These are phyloP conservation scores for Trebouxiophyceae sp. DNA, from an alignment of 163 green algal species.

Conservation along the genomic window DNA sequence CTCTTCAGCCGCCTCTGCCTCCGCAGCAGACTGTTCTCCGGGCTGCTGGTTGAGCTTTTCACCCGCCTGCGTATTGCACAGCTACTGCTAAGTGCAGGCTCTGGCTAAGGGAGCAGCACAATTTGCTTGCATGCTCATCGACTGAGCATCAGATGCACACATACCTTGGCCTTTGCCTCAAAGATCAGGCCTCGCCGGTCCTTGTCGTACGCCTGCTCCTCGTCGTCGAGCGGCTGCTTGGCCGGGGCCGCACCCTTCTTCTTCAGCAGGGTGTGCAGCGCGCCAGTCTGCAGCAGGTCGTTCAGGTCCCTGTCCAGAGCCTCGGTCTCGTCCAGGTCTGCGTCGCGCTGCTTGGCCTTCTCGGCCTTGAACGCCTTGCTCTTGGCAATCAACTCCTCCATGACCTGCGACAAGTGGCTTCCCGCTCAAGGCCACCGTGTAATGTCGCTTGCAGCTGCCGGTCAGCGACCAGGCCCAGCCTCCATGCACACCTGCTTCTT, in stretches of 20 bases:
- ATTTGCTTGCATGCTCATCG: no score
- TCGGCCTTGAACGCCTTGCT: slow-evolving; percentile 80
- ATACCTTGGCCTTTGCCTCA: slow-evolving; percentile 53
- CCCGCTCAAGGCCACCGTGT: neutral
- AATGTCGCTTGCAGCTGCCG: neutral
- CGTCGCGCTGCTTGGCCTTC: slow-evolving; percentile 74
- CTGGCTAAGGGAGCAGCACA: no score
- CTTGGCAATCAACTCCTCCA: slow-evolving; percentile 97
- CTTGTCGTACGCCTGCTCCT: slow-evolving; percentile 71
- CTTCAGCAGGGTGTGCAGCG: slow-evolving; percentile 27
- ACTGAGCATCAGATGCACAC: no score
- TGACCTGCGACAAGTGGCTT: slow-evolving; percentile 54
- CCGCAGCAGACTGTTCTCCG: no score
- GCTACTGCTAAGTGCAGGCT: no score
- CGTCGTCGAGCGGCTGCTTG: neutral
- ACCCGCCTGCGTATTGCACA: no score
- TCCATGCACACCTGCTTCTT: slow-evolving; percentile 58
- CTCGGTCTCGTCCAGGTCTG: slow-evolving; percentile 70
- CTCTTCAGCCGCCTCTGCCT: no score
- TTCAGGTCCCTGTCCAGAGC: slow-evolving; percentile 67
- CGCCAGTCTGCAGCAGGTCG: slow-evolving; percentile 31
- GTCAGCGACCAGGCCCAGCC: neutral
- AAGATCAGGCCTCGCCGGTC: slow-evolving; percentile 69
- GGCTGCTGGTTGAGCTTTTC: no score
- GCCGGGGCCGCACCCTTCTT: neutral